Conservation (phyloP, 306 rosid genomes). For the Parietaria judaica region DNA sequence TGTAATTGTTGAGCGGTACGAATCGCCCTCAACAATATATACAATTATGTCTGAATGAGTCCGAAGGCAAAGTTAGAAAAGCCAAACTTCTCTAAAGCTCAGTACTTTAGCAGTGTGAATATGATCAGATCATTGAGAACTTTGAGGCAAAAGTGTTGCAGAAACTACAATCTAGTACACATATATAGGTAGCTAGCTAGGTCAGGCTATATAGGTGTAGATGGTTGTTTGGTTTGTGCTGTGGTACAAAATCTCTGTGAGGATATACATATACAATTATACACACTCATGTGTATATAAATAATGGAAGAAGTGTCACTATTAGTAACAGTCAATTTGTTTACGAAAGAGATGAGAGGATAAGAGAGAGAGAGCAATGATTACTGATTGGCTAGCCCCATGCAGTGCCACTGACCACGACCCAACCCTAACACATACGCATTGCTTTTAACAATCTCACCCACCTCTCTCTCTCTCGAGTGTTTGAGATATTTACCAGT, state of each 20-base stretch:
- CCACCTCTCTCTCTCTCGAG: background rate
- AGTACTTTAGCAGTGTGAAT: too few relatives aligned
- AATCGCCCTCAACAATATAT: too few relatives aligned
- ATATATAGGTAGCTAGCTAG: too few relatives aligned
- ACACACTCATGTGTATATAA: background rate
- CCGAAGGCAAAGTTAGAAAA: too few relatives aligned
- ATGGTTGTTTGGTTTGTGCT: background rate
- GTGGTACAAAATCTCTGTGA: conserved; percentile 21
- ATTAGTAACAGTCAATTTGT: conserved; percentile 31
- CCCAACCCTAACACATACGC: conserved; percentile 34
- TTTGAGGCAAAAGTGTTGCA: too few relatives aligned
- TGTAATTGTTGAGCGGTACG: too few relatives aligned
- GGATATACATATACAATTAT: background rate
- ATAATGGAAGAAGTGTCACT: conserved; percentile 31
- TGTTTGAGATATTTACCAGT: too few relatives aligned
- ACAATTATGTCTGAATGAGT: too few relatives aligned
- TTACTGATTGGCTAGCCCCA: conserved; percentile 41
- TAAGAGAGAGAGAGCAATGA: conserved; percentile 28
- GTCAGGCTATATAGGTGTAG: too few relatives aligned
- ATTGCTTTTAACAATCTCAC: conserved; percentile 24
- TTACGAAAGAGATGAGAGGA: conserved; percentile 18
- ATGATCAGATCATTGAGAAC: too few relatives aligned
- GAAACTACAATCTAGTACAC: too few relatives aligned
- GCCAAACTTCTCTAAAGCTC: too few relatives aligned
- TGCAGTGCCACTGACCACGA: conserved; percentile 39